These are phyloP conservation scores for Hyparrhenia diplandra DNA, from an alignment of 176 grass and related monocot genomes.

Conservation along the genomic window DNA sequence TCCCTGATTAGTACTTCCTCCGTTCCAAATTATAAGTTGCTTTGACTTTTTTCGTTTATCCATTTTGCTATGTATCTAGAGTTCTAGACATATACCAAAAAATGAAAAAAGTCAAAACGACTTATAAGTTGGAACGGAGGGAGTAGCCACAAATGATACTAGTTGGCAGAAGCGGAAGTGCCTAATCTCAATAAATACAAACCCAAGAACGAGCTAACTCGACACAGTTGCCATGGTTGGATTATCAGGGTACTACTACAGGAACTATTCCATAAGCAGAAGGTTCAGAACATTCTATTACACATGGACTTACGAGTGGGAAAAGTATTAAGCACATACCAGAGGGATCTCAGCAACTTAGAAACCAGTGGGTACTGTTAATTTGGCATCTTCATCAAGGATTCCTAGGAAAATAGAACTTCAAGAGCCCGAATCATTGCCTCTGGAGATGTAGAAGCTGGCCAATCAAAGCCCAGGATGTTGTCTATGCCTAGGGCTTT, in stretches of 20 bases:
- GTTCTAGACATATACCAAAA: too few relatives aligned
- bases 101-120: too few relatives aligned
- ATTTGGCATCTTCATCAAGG: conserved; percentile 91
- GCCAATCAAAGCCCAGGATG: conserved; percentile 97
- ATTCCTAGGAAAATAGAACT: conserved; percentile 86
- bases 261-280: neutral
- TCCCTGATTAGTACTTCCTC: neutral
- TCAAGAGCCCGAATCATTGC: conserved; percentile 90
- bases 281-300: neutral
- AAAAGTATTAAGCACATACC: conserved; percentile 42
- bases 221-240: neutral
- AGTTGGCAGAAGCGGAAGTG: neutral
- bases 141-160: neutral
- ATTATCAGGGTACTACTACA: neutral
- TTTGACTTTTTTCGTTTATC: too few relatives aligned
- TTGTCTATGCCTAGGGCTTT: conserved; percentile 98
- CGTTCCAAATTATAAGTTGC: too few relatives aligned
- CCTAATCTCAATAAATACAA: neutral
- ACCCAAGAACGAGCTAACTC: neutral
- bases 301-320: neutral
- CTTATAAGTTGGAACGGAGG: too few relatives aligned
- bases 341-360: conserved; percentile 88
- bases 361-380: conserved; percentile 83
- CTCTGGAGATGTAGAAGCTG: conserved; percentile 86
- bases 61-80: too few relatives aligned